A percentile compares a stretch with the other conserved stretches of the same genome.
phyloP scores from a whole-genome alignment of 1,139 yeast species.

The Sugiyamaella castrensis region DNA sequence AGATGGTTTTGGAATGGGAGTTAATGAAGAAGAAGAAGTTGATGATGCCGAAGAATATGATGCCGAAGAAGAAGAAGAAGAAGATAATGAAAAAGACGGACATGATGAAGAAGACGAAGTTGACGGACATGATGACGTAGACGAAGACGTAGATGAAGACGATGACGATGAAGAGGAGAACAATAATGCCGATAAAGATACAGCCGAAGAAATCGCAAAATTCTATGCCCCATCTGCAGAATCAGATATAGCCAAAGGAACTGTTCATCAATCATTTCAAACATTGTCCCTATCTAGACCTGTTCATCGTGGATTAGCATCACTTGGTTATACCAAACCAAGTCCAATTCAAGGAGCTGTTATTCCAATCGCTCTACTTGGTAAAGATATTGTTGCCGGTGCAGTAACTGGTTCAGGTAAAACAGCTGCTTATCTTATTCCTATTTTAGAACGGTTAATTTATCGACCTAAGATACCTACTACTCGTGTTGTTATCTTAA shows the following conservation, averaged over 20 bases:
- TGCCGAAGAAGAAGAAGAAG: slow-evolving; percentile 41
- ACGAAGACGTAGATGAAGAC: slow-evolving; percentile 30
- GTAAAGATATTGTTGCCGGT: slow-evolving; percentile 97
- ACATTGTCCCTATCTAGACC: slow-evolving; percentile 85
- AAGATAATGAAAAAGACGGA: slow-evolving; percentile 40
- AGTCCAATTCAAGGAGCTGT: slow-evolving; percentile 93
- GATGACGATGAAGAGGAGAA: slow-evolving; percentile 33
- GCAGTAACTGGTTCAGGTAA: slow-evolving; percentile 99
- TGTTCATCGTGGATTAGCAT: slow-evolving; percentile 73
- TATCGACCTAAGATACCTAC: slow-evolving; percentile 86
- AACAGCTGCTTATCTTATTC: slow-evolving; percentile 97
- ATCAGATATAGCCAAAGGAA: slow-evolving; percentile 38
- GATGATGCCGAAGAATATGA: slow-evolving; percentile 50
- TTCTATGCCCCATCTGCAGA: slow-evolving; percentile 36
- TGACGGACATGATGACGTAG: slow-evolving; percentile 37
- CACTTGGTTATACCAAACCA: slow-evolving; percentile 78
- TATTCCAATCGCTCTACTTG: slow-evolving; percentile 87
- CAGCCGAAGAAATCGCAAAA: slow-evolving; percentile 35
- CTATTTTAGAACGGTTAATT: slow-evolving; percentile 85
- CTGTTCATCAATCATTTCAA: slow-evolving; percentile 63
- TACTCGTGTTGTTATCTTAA: slow-evolving; percentile 82
- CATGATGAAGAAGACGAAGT: slow-evolving; percentile 51
- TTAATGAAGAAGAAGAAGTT: slow-evolving; percentile 39
- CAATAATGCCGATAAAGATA: slow-evolving; percentile 29
- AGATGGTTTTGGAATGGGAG: slow-evolving; percentile 77